Evolutionary conservation across 1,284 basidiomycete species (phyloP), one percentile per base, ranked within the genome.

Genomic region (Fomes fomentarius): DNA sequence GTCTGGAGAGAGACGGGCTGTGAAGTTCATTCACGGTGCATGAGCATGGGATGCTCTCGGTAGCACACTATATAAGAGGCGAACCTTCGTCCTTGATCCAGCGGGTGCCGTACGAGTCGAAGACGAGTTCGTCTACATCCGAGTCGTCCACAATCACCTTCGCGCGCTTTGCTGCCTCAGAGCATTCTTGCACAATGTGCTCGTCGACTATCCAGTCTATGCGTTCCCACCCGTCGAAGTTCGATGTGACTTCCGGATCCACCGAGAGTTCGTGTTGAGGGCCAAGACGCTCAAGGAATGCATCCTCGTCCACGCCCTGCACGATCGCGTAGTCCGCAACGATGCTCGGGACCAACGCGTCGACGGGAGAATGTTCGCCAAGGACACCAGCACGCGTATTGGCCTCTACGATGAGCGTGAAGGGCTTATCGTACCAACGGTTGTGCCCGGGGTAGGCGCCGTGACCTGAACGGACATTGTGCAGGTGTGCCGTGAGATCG

Each of bases 301-400:
- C 62, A n/a, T 73, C 67, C 9, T 70, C 67, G 52, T 87, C 82
- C 3, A 91, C 76, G 9, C 78, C 78, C 63, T 89, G 80, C 1
- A 84, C 83, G 34, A 95, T 76, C 1, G 87, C 87, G 65, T 91
- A 96, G 66, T 98, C 94, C 37, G 87, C 85, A n/a, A 94, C 84
- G 47, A 96, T 91, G 61, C 91, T 93, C 0, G 96, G 95, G 1
- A 97, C 87, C 10, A 98, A 77, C 1, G 96, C 96, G 62, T 98
- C 96, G 52, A 90, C 89, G 0, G 93, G 91, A 3, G 93, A 93
- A 73, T 98, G 96, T 74, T 98, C 96, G 25, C 96, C 96, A 66
- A 87, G 87, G 50, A 93, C 89, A 34, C 93, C 93, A 3, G 93
- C 91, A 38, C 93, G 85, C 1, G 90, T 88, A 58, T 89, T 93